Percentiles rank a stretch among this genome's conserved stretches.
These are phyloP conservation scores for Tetrahymena borealis DNA, from an alignment of 73 alveolate species.

Conservation along the genomic window DNA sequence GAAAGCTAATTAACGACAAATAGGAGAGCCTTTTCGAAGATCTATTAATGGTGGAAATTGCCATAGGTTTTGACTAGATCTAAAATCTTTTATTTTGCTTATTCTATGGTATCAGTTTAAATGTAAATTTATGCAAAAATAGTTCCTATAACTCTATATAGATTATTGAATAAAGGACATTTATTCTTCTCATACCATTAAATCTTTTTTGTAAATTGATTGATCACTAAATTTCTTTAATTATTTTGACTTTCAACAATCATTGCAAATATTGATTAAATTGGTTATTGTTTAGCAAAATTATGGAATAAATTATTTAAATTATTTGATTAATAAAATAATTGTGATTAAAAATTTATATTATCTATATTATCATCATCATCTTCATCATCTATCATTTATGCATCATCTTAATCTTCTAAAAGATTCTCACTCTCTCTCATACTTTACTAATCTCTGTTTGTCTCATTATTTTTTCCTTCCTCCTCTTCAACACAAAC, in stretches of 20 bases:
- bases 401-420: not conserved
- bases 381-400: not conserved
- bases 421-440: not conserved
- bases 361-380: not conserved
- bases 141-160: not conserved
- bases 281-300: not conserved
- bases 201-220: not conserved
- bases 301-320: too few species aligned
- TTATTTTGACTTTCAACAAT: not conserved
- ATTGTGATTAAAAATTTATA: not conserved
- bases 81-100: not conserved
- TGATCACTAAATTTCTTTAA: not conserved
- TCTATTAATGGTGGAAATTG: not conserved
- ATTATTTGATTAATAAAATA: not conserved
- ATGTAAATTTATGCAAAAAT: not conserved
- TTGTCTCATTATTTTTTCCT: not conserved
- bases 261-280: not conserved
- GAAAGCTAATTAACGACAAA: not conserved
- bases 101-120: not conserved
- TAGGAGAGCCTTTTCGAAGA: not conserved
- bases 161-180: not conserved
- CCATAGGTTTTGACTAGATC: not conserved
- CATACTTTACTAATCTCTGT: not conserved
- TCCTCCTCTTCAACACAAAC: too few species aligned
- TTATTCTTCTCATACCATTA: not conserved